Conservation (phyloP, 805 yeast genomes). For the Teunomyces tritomae region DNA sequence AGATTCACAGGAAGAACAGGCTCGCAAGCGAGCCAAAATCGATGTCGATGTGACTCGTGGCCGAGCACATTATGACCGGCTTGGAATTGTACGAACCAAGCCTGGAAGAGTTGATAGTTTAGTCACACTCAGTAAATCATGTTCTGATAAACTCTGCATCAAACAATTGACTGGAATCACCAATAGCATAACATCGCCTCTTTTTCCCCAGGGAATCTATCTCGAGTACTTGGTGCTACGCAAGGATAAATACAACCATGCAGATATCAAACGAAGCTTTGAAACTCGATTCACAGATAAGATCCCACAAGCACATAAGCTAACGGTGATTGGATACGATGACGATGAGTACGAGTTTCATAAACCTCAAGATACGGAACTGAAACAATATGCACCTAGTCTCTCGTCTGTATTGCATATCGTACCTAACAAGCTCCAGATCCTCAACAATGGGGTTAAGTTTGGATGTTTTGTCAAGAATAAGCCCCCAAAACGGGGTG, state of each 20-base stretch:
- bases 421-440: conserved; percentile 27
- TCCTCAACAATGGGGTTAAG: conserved; percentile 57
- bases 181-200: conserved; percentile 41
- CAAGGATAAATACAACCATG: conserved; percentile 17
- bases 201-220: conserved; percentile 33
- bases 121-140: conserved; percentile 73
- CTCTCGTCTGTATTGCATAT: conserved; percentile 29
- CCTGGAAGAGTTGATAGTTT: conserved; percentile 87
- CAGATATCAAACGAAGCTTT: conserved; percentile 45
- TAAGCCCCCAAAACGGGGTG: conserved; percentile 41
- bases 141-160: conserved; percentile 78
- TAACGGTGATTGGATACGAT: conserved; percentile 21
- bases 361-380: conserved; percentile 14
- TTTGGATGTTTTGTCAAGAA: conserved; percentile 54
- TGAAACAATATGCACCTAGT: conserved; percentile 21
- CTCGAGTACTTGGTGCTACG: conserved; percentile 54
- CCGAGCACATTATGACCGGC: conserved; percentile 49
- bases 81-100: conserved; percentile 80
- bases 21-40: conserved; percentile 11
- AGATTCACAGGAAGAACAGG: conserved; percentile 8
- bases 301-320: conserved; percentile 14
- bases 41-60: conserved; percentile 49
- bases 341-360: conserved; percentile 22
- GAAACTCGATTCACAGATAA: conserved; percentile 9
- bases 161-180: conserved; percentile 58